A percentile compares a stretch with the other conserved stretches of the same genome.
Evolutionary conservation across 1,284 basidiomycete genomes (phyloP).

Genomic region (Acaromyces ingoldii): DNA sequence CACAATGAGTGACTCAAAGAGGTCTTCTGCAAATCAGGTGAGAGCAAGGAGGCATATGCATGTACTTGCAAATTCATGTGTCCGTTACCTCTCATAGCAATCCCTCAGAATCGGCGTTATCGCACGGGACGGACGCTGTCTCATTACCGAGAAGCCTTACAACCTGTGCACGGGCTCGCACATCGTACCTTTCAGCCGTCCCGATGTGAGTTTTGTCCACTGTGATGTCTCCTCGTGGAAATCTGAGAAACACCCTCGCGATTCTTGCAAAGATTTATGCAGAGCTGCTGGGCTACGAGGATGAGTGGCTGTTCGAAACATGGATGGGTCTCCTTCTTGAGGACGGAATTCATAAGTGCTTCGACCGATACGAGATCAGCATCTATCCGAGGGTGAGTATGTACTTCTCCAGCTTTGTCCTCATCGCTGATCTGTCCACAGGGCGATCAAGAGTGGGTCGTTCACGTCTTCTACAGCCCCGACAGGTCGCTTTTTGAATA

Average conservation of each 20-base stretch:
- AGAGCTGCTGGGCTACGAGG: not conserved
- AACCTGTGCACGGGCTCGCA: not conserved
- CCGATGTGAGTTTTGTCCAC: not conserved
- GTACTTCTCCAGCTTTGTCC: not conserved
- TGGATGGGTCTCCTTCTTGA: slow-evolving; percentile 1
- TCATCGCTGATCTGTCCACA: not conserved
- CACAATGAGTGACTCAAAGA: not conserved
- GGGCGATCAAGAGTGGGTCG: not conserved
- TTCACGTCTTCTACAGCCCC: not conserved
- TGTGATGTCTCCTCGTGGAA: not conserved
- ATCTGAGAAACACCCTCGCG: not conserved
- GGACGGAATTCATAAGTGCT: not conserved
- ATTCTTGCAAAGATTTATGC: not conserved
- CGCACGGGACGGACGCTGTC: not conserved
- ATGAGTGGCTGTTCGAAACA: not conserved
- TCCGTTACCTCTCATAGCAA: not conserved
- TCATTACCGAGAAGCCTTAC: not conserved
- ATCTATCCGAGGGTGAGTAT: not conserved
- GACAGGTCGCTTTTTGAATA: not conserved
- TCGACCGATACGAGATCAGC: not conserved
- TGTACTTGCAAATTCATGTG: not conserved
- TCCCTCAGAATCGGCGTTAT: not conserved
- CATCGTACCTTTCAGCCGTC: not conserved
- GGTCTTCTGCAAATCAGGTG: not conserved
- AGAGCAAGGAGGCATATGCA: not conserved